phyloP scores from a whole-genome alignment of 2,329 filamentous ascomycete species.

The Penicillium nordicum region DNA sequence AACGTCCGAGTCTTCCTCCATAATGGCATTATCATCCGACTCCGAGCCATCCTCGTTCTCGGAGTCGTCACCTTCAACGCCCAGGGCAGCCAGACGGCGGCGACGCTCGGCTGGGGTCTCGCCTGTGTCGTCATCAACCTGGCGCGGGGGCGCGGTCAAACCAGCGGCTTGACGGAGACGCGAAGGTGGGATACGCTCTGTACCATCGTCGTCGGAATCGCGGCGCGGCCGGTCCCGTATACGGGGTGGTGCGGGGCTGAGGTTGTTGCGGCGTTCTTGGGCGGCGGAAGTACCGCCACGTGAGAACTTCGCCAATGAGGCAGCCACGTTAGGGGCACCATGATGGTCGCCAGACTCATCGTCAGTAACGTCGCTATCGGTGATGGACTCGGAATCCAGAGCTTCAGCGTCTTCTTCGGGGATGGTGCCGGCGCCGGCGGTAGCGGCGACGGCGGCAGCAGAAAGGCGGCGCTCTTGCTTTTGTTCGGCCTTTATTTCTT shows the following conservation, averaged over 20 bases:
- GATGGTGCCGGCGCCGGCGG: constrained; percentile 15
- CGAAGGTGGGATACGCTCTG: constrained; percentile 41
- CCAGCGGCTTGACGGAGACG: constrained; percentile 34
- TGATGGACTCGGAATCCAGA: constrained; percentile 23
- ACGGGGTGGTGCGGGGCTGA: constrained; percentile 27
- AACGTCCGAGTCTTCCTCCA: constrained; percentile 21
- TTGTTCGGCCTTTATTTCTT: constrained; percentile 27
- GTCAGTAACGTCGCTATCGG: constrained; percentile 24
- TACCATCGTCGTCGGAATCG: constrained; percentile 45
- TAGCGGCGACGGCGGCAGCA: constrained; percentile 12
- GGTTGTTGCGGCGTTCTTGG: constrained; percentile 38
- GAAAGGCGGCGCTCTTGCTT: constrained; percentile 26
- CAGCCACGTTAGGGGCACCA: constrained; percentile 35
- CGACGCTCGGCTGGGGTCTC: constrained; percentile 48
- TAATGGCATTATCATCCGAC: constrained; percentile 26
- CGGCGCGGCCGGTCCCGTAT: constrained; percentile 24
- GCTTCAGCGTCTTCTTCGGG: constrained; percentile 15
- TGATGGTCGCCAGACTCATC: constrained; percentile 20
- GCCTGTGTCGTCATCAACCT: constrained; percentile 36
- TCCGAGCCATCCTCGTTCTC: constrained; percentile 22
- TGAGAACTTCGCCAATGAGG: constrained; percentile 38
- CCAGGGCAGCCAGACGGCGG: constrained; percentile 45
- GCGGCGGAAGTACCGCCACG: constrained; percentile 31
- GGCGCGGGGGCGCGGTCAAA: constrained; percentile 23
- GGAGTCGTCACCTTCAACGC: constrained; percentile 30